Percentiles rank a stretch among this genome's conserved stretches.
Conservation (phyloP, 73 alveolate genomes). For the Tetrahymena malaccensis region DNA sequence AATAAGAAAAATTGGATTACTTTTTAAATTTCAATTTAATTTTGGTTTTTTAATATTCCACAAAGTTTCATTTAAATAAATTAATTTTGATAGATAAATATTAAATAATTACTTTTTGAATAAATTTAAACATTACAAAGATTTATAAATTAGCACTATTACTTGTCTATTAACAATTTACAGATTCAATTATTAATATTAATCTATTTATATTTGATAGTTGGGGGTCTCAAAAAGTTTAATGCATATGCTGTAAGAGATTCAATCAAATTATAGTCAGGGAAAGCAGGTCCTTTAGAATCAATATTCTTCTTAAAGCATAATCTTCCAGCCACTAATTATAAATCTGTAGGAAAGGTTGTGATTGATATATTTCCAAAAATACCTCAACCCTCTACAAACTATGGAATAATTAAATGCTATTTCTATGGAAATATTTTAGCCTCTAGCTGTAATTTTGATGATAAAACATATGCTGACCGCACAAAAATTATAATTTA, state of each 20-base stretch:
- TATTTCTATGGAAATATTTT: neutral
- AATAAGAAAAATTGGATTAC: too few relatives aligned
- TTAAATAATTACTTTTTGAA: too few relatives aligned
- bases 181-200: too few relatives aligned
- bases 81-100: too few relatives aligned
- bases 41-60: too few relatives aligned
- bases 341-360: neutral
- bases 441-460: neutral
- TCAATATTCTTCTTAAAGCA: neutral
- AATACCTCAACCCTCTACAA: neutral
- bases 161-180: too few relatives aligned
- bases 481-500: neutral
- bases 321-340: neutral
- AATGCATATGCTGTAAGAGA: neutral
- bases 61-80: too few relatives aligned
- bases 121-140: too few relatives aligned
- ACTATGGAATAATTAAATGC: neutral
- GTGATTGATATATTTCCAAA: neutral
- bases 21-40: too few relatives aligned
- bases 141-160: too few relatives aligned
- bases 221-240: neutral
- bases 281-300: neutral
- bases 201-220: neutral
- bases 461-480: neutral
- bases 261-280: neutral